These are phyloP conservation scores for Sporothrix dimorphospora DNA, from an alignment of 2,329 filamentous ascomycete species.

Conservation along the genomic window DNA sequence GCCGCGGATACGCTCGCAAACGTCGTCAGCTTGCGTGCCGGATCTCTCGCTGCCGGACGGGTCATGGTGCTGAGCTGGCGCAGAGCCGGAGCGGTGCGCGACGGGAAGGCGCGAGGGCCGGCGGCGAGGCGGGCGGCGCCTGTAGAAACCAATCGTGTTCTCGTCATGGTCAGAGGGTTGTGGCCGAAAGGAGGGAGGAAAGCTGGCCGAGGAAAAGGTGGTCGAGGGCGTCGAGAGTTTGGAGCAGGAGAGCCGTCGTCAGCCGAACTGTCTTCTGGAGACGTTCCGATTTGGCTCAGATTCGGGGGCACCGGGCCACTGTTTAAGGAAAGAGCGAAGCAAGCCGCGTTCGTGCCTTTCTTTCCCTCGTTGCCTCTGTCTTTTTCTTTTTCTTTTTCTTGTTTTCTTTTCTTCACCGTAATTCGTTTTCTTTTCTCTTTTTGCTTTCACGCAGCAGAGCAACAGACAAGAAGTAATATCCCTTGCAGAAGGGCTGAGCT, in stretches of 20 bases:
- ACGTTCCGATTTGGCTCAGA: slow-evolving; percentile 1
- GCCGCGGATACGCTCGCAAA: neutral
- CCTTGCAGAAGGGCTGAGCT: slow-evolving; percentile 15
- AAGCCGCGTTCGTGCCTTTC: neutral
- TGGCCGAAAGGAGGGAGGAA: neutral
- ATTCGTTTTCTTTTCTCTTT: slow-evolving; percentile 1
- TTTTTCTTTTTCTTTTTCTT: neutral
- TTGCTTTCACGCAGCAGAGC: neutral
- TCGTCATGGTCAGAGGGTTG: slow-evolving; percentile 4
- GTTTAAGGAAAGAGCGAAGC: slow-evolving; percentile 1
- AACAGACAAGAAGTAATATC: slow-evolving; percentile 6
- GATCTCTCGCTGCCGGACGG: neutral
- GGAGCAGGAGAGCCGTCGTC: neutral
- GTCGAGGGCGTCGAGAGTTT: neutral
- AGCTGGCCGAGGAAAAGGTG: neutral
- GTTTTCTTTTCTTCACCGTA: neutral
- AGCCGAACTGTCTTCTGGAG: neutral
- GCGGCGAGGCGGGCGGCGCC: slow-evolving; percentile 1
- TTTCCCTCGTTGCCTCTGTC: neutral
- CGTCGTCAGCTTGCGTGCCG: neutral
- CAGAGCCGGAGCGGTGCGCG: neutral
- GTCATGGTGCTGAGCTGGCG: neutral
- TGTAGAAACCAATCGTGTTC: slow-evolving; percentile 13
- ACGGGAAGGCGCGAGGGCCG: neutral
- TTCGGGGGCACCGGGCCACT: slow-evolving; percentile 3